Percentiles rank a stretch among this genome's conserved stretches.
phyloP scores from a whole-genome alignment of 1,139 yeast genomes.

The Saccharomyces hybrid region DNA sequence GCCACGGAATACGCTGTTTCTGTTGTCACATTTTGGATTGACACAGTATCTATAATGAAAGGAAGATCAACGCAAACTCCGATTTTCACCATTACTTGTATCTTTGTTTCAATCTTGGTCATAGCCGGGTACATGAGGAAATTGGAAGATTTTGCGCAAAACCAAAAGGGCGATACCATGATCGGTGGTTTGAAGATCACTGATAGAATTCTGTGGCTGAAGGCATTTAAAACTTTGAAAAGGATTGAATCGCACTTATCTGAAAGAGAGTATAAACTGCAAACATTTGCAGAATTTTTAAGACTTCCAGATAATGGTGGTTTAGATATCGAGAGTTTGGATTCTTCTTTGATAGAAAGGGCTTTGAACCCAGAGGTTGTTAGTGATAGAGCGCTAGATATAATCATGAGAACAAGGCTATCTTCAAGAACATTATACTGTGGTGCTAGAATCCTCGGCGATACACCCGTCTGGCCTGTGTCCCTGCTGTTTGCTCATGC shows the following conservation, averaged over 20 bases:
- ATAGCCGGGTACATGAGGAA: constrained; percentile 54
- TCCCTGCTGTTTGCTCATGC: constrained; percentile 73
- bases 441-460: constrained; percentile 67
- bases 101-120: constrained; percentile 52
- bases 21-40: constrained; percentile 59
- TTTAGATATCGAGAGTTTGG: constrained; percentile 41
- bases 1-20: constrained; percentile 51
- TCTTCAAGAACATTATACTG: constrained; percentile 52
- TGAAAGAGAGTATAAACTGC: constrained; percentile 37
- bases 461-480: constrained; percentile 79
- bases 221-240: no score
- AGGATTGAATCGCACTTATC: constrained; percentile 35
- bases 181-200: constrained; percentile 25
- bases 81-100: constrained; percentile 61
- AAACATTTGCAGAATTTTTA: constrained; percentile 46
- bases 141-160: constrained; percentile 44
- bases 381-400: constrained; percentile 37
- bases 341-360: constrained; percentile 38
- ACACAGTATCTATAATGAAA: constrained; percentile 52
- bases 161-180: constrained; percentile 13
- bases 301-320: constrained; percentile 50
- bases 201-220: constrained; percentile 34
- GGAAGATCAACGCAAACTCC: constrained; percentile 33
- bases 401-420: constrained; percentile 42
- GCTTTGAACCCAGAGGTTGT: constrained; percentile 39